Percentiles rank a stretch among this genome's conserved stretches.
Evolutionary conservation across 768 basidiomycete genomes (phyloP).

Genomic region (Russula olivacea): DNA sequence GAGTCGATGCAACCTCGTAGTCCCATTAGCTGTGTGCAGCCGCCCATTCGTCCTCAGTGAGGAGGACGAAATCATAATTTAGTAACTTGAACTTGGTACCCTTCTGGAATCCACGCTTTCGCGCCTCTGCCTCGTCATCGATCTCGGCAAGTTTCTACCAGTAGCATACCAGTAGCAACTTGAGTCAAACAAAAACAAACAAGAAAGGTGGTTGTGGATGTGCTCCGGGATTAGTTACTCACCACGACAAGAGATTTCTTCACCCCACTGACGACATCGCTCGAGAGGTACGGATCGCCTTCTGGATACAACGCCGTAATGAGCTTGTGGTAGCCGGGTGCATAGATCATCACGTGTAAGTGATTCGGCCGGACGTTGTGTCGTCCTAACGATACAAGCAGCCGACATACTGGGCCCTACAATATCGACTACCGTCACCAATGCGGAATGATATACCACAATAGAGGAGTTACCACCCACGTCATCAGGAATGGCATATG

Average conservation of each 20-base stretch:
- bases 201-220: background rate
- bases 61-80: constrained; percentile 42
- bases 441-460: too few species aligned
- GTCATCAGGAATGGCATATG: background rate
- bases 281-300: constrained; percentile 57
- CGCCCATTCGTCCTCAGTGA: constrained; percentile 39
- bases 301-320: constrained; percentile 70
- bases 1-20: constrained; percentile 6
- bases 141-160: background rate
- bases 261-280: constrained; percentile 78
- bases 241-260: constrained; percentile 75
- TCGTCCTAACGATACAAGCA: constrained; percentile 51
- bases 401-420: constrained; percentile 65
- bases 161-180: too few species aligned
- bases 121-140: constrained; percentile 45
- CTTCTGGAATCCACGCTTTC: constrained; percentile 48
- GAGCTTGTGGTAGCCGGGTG: constrained; percentile 67
- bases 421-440: background rate
- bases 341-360: constrained; percentile 66
- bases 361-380: constrained; percentile 80
- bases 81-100: constrained; percentile 46
- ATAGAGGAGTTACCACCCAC: background rate
- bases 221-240: constrained; percentile 27
- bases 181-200: background rate
- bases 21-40: constrained; percentile 25